phyloP scores from a whole-genome alignment of 306 rosid genomes.

The Casuarina glauca region DNA sequence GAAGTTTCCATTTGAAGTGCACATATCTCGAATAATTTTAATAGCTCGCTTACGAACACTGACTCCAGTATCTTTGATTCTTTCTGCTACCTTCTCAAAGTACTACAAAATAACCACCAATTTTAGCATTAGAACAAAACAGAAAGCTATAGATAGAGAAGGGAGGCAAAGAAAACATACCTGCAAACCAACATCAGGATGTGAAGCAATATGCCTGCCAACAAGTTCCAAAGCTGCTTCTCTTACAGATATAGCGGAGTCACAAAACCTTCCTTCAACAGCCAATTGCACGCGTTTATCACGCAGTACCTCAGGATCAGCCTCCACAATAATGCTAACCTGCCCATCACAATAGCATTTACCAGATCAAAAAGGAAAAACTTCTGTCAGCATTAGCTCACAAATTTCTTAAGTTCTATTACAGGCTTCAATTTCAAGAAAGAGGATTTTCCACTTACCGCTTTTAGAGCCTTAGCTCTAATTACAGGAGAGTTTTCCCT shows the following conservation, averaged over 20 bases:
- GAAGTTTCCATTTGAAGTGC: conserved; percentile 76
- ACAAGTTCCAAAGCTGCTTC: conserved; percentile 99
- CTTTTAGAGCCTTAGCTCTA: conserved; percentile 93
- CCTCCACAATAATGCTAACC: conserved; percentile 99
- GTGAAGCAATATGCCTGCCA: conserved; percentile 98
- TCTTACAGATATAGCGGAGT: conserved; percentile 90
- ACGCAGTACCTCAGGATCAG: conserved; percentile 97
- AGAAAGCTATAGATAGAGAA: conserved; percentile 12
- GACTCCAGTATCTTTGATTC: conserved; percentile 91
- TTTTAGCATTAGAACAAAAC: neutral
- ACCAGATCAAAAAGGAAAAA: conserved; percentile 16
- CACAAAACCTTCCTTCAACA: conserved; percentile 97
- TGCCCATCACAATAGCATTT: conserved; percentile 40
- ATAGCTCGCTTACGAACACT: conserved; percentile 98
- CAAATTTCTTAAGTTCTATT: conserved; percentile 26
- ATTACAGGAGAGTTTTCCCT: conserved; percentile 91
- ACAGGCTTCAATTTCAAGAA: conserved; percentile 2
- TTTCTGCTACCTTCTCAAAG: conserved; percentile 95
- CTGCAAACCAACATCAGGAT: conserved; percentile 98
- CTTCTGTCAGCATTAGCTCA: conserved; percentile 5
- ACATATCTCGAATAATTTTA: conserved; percentile 97
- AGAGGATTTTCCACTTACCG: conserved; percentile 54
- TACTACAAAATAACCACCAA: conserved; percentile 54
- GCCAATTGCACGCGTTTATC: conserved; percentile 81
- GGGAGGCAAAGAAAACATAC: conserved; percentile 41